Evolutionary conservation across 495 filamentous ascomycete species (phyloP).

Genomic region (Neurospora discreta): DNA sequence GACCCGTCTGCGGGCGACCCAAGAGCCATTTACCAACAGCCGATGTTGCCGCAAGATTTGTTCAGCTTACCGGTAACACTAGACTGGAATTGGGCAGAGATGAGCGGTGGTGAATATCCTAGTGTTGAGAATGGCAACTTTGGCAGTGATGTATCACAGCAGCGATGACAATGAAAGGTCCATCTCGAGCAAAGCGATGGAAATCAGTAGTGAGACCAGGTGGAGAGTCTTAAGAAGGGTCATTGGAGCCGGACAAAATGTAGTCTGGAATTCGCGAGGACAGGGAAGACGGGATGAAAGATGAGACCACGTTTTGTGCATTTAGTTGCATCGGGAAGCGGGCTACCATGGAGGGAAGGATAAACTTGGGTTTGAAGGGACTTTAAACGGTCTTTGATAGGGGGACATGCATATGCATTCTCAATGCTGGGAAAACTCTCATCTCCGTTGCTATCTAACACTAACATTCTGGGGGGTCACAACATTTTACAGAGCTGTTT

Average conservation of each 20-base stretch:
- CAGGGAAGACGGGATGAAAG: not conserved
- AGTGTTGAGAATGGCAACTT: slow-evolving; percentile 42
- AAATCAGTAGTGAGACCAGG: not conserved
- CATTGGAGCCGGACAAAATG: not conserved
- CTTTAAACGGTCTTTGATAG: not conserved
- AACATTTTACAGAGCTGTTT: not conserved
- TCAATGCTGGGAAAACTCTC: not conserved
- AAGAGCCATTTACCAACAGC: slow-evolving; percentile 51
- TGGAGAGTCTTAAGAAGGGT: not conserved
- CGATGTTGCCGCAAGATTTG: slow-evolving; percentile 90
- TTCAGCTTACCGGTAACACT: slow-evolving; percentile 95
- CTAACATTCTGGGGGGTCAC: not conserved
- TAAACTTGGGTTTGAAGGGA: not conserved
- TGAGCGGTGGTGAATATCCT: slow-evolving; percentile 48
- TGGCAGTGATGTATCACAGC: slow-evolving; percentile 4
- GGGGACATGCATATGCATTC: not conserved
- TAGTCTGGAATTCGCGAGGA: not conserved
- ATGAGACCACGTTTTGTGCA: not conserved
- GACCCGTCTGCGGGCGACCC: slow-evolving; percentile 24
- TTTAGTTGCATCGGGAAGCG: not conserved
- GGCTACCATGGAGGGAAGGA: not conserved
- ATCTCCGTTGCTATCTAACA: not conserved
- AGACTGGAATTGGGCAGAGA: slow-evolving; percentile 97
- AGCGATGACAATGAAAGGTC: not conserved
- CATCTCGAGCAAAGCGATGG: not conserved